Evolutionary conservation across 208 protist genomes (phyloP), one percentile per base, ranked within the genome.

Genomic region (Leishmania tarentolae): DNA sequence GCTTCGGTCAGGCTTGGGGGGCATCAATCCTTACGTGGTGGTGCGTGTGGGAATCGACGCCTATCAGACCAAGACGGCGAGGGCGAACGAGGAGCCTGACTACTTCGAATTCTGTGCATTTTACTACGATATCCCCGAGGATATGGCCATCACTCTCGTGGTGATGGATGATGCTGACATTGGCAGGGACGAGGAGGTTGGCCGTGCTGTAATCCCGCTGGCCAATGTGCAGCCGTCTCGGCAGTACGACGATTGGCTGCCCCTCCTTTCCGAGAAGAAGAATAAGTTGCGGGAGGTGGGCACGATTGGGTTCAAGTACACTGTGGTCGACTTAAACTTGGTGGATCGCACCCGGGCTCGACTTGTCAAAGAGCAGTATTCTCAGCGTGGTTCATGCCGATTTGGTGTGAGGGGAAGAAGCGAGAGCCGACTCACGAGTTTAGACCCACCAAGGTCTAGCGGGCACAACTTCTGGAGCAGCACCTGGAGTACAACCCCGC

Each of bases 71-170:
- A 93, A 87, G 75, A 83, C 85, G 47, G 90, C 94, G 61, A 90
- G 88, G 83, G 83, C 92, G 63, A 91, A 68, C 74, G 86, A 80
- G 40, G 91, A 96, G 85, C 91, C 92, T 1, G 92, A 97, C 79
- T 97, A 91, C 79, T 96, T 95, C 80, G 90, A 97, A 76, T 95
- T 88, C 72, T 93, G 89, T 81, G 90, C 96, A 82, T 97, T 97
- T 78, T 86, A 83, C 80, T 87, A 90, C 50, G 92, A 95, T 82
- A 83, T 82, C 28, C 80, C 84, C 0, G 71, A 74, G 6, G 90
- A 94, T 70, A 82, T 84, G 76, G 53, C 72, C 3, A 87, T 97
- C 37, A 87, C 83, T 5, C 68, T 97, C 28, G 77, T 96, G 63
- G 92, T 97, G n/a, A 95, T 97, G 92, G 92, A 97, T 70, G 85